phyloP scores from a whole-genome alignment of 768 basidiomycete genomes.

The Tylopilus vinaceipallidus region DNA sequence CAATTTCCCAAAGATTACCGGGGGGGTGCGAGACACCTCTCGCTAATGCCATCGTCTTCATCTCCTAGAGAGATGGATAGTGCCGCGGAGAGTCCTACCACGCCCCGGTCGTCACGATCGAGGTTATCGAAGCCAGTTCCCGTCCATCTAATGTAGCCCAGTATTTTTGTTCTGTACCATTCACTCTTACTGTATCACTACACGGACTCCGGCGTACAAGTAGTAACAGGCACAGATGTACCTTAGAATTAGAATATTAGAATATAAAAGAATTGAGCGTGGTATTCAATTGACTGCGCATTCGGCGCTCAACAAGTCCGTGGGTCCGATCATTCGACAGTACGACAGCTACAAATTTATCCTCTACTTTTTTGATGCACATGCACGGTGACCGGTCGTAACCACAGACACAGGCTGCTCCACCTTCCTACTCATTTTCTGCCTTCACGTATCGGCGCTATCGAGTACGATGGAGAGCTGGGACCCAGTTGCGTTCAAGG shows the following conservation, averaged over 20 bases:
- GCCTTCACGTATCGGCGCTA: neutral
- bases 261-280: no score
- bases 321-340: neutral
- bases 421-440: neutral
- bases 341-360: neutral
- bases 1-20: neutral
- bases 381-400: neutral
- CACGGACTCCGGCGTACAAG: neutral
- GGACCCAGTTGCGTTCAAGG: constrained; percentile 33
- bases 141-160: constrained; percentile 19
- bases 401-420: constrained; percentile 1
- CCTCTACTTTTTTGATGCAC: neutral
- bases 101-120: constrained; percentile 1
- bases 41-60: constrained; percentile 14
- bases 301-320: neutral
- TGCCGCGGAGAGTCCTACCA: neutral
- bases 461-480: constrained; percentile 25
- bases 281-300: neutral
- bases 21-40: constrained; percentile 16
- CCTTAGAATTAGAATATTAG: no score
- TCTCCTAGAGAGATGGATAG: constrained; percentile 8
- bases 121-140: constrained; percentile 22
- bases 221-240: constrained; percentile 1
- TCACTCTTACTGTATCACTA: neutral
- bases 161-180: constrained; percentile 2